Evolutionary conservation across 305 asterid species (phyloP), one percentile per base, ranked within the genome.

Genomic region (Stenogyne calaminthoides): DNA sequence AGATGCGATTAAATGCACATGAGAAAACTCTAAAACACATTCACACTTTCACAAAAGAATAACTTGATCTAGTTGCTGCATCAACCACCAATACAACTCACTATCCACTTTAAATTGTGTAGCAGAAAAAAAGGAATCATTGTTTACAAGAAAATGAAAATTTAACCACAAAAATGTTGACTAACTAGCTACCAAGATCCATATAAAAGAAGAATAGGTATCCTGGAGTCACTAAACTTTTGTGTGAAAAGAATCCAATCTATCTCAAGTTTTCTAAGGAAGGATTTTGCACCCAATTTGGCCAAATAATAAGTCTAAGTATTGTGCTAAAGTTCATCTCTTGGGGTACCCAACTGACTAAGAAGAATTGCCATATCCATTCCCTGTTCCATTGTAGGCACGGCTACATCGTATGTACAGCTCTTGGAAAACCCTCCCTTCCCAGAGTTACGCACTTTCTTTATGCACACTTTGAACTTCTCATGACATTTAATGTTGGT

Each of bases 311-410:
- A 55, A 55, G 25, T 52, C 46, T 29, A 64, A 64, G 34, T 39
- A n/a, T 18, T 70, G 59, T 18, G 56, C 57, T 76, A 82, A 55
- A 83, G 76, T 58, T 95, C 99, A 52, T 73, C 62, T 78, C 75
- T 90, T n/a, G 88, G 76, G 77, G 81, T 77, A 15, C 96, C 96
- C 27, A 95, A 84, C 78, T 89, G 96, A 69, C 98, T 92, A 72
- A 92, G 84, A 78, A 92, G 36, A 77, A 95, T 95, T 27, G 96
- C 98, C 90, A 89, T 81, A 80, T 92, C 96, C 99, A 95, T 95
- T 58, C 99, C 99, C 64, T 89, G 93, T n/a, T 66, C 68, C 98
- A 95, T 92, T 61, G 98, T 92, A 55, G 98, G 97, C 79, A 95
- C 92, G 15, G 90, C 94, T 59, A 82, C 84, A 69, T 86, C 96